A percentile compares a stretch with the other conserved stretches of the same genome.
Evolutionary conservation across 768 basidiomycete genomes (phyloP).

Genomic region (Sporobolomyces roseus): DNA sequence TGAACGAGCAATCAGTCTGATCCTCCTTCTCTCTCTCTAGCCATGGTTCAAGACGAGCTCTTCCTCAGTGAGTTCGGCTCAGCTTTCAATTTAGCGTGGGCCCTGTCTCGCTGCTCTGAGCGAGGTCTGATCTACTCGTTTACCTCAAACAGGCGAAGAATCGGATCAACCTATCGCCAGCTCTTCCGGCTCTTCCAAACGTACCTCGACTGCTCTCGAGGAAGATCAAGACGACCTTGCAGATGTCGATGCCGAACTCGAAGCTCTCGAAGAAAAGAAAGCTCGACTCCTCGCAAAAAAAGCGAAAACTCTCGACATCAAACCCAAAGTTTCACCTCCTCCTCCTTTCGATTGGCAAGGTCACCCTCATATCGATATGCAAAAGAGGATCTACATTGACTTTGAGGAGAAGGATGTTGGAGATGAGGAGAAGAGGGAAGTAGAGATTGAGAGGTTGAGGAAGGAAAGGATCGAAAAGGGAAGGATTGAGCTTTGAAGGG

Average conservation of each 20-base stretch:
- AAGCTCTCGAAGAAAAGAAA: not conserved
- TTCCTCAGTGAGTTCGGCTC: no score
- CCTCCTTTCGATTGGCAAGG: conserved; percentile 16
- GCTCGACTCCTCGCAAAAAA: not conserved
- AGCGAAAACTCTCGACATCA: not conserved
- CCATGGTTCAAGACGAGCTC: not conserved
- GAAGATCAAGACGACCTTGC: not conserved
- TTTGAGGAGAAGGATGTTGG: not conserved
- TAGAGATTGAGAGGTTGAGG: no score
- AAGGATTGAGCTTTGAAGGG: no score
- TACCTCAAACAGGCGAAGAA: not conserved
- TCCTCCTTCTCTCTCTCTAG: not conserved
- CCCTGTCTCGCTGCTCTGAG: not conserved
- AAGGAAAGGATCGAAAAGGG: no score
- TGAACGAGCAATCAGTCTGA: not conserved
- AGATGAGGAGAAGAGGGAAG: not conserved
- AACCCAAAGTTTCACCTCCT: not conserved
- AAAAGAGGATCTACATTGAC: conserved; percentile 6
- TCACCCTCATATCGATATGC: not conserved
- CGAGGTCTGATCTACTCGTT: not conserved
- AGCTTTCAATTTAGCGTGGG: no score
- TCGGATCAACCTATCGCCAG: not conserved
- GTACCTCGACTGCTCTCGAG: not conserved
- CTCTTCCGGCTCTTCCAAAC: not conserved
- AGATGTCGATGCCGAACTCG: not conserved